Percentiles rank a stretch among this genome's conserved stretches.
Conservation (phyloP, 441 rosid genomes). For the Bruguiera hainesii region DNA sequence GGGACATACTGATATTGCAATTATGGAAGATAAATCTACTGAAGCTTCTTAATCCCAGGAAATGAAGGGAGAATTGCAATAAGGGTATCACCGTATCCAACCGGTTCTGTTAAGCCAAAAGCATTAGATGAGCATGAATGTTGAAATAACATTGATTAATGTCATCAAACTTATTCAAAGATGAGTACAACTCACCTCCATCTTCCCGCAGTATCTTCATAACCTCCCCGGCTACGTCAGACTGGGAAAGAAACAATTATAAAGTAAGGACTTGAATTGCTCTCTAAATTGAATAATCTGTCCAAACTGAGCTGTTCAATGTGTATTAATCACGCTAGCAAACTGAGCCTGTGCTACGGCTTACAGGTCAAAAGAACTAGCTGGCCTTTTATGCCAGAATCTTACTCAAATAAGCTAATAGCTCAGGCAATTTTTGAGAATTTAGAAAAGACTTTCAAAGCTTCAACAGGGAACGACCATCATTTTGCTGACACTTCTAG, state of each 20-base stretch:
- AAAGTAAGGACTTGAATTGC: background rate
- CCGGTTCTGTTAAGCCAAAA: constrained; percentile 52
- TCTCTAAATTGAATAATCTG: too few relatives aligned
- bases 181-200: constrained; percentile 56
- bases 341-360: background rate
- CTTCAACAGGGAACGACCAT: too few relatives aligned
- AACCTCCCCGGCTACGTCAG: constrained; percentile 73
- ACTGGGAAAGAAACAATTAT: constrained; percentile 36
- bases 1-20: background rate
- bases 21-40: constrained; percentile 26
- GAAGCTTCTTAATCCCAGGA: constrained; percentile 83
- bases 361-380: background rate
- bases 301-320: background rate
- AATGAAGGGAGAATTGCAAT: constrained; percentile 79
- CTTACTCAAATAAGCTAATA: too few relatives aligned
- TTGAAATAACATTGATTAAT: background rate
- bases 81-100: constrained; percentile 80
- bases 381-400: too few relatives aligned
- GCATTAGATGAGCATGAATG: background rate
- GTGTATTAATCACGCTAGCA: background rate
- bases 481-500: too few relatives aligned
- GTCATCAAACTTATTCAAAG: background rate
- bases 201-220: constrained; percentile 68
- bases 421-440: too few relatives aligned
- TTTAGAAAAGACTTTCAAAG: too few relatives aligned